Evolutionary conservation across 192 early-diverging fungal genomes (phyloP).

Genomic region (Backusella mclennaniae): DNA sequence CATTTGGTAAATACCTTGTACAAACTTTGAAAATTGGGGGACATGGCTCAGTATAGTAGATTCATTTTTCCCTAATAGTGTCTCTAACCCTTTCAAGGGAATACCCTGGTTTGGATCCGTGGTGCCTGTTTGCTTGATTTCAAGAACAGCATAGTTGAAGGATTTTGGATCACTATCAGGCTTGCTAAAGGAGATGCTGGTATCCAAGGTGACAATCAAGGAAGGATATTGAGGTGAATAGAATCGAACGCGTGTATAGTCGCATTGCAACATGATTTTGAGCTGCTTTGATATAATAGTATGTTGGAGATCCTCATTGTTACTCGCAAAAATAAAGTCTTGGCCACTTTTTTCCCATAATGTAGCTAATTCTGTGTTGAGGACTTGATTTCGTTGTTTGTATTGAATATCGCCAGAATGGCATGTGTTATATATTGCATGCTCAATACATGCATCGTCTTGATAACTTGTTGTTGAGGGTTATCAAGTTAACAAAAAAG

Average conservation of each 20-base stretch:
- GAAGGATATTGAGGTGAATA: constrained; percentile 76
- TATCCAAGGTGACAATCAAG: constrained; percentile 70
- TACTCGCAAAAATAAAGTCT: neutral
- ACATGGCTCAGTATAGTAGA: constrained; percentile 71
- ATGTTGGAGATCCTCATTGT: neutral
- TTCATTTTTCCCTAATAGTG: constrained; percentile 53
- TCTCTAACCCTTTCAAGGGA: constrained; percentile 55
- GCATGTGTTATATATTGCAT: constrained; percentile 73
- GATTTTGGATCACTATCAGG: constrained; percentile 63
- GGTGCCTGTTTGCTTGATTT: constrained; percentile 78
- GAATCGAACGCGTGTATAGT: constrained; percentile 89
- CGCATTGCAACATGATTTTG: constrained; percentile 58
- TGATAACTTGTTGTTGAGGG: constrained; percentile 24
- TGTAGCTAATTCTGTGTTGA: neutral
- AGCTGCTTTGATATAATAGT: neutral
- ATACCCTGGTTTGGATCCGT: constrained; percentile 52
- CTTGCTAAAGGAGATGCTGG: constrained; percentile 76
- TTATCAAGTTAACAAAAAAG: neutral
- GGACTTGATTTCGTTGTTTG: constrained; percentile 43
- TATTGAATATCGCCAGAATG: constrained; percentile 50
- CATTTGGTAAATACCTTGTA: constrained; percentile 55
- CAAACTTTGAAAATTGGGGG: constrained; percentile 85
- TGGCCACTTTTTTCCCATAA: neutral
- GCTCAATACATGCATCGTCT: constrained; percentile 68
- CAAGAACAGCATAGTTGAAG: constrained; percentile 60